A percentile compares a stretch with the other conserved stretches of the same genome.
Conservation (phyloP, 768 basidiomycete genomes). For the Antrodiella citrinella region DNA sequence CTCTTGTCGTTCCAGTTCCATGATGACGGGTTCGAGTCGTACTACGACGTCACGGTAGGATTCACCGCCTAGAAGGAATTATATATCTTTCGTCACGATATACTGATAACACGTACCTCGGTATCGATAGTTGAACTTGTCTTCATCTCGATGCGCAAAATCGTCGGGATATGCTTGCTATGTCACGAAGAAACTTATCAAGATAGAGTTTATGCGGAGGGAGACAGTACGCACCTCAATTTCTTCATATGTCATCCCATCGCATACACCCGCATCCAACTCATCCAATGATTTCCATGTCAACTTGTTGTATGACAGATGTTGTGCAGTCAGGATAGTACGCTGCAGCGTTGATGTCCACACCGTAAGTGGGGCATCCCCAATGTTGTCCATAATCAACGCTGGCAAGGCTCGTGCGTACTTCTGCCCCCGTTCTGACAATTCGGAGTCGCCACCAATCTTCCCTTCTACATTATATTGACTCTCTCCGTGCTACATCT, state of each 20-base stretch:
- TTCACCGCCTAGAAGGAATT: conserved; percentile 58
- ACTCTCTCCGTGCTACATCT: conserved; percentile 86
- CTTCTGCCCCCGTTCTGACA: conserved; percentile 77
- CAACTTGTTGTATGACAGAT: conserved; percentile 80
- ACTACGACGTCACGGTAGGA: conserved; percentile 97
- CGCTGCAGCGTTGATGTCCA: conserved; percentile 98
- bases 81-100: neutral
- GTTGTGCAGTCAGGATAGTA: conserved; percentile 83
- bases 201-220: conserved; percentile 1
- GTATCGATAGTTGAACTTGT: conserved; percentile 99
- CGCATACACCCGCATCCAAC: conserved; percentile 97
- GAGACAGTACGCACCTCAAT: conserved; percentile 63
- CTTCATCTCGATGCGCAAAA: conserved; percentile 95
- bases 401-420: conserved; percentile 84
- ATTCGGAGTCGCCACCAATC: conserved; percentile 92
- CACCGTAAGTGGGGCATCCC: conserved; percentile 82
- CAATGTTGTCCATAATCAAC: conserved; percentile 85
- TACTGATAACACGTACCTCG: conserved; percentile 40
- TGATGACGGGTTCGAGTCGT: conserved; percentile 94
- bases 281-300: conserved; percentile 99
- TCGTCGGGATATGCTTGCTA: conserved; percentile 96
- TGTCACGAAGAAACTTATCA: neutral
- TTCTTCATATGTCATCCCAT: conserved; percentile 99
- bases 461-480: conserved; percentile 94
- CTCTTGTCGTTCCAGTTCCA: conserved; percentile 97